Evolutionary conservation across 345 rosid genomes (phyloP).

Genomic region (Salix exigua): DNA sequence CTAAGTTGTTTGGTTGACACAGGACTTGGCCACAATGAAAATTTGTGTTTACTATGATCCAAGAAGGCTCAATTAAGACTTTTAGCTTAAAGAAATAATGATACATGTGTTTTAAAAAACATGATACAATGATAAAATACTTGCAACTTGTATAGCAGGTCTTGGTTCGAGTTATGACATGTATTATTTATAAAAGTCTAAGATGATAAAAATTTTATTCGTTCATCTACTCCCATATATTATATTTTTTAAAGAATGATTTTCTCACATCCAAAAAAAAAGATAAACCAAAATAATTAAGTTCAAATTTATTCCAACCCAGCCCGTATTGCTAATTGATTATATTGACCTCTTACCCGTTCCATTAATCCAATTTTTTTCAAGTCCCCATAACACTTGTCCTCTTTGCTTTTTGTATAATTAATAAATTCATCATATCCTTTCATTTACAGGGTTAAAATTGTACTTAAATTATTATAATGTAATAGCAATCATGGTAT

Average conservation of each 20-base stretch:
- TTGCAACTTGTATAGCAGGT: rapidly evolving
- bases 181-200: rapidly evolving
- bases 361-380: background rate
- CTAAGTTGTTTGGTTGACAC: background rate
- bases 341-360: background rate
- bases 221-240: rapidly evolving
- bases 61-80: background rate
- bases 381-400: background rate
- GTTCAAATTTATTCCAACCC: background rate
- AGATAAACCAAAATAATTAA: background rate
- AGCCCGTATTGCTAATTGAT: background rate
- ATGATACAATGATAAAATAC: rapidly evolving
- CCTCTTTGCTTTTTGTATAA: background rate
- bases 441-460: background rate
- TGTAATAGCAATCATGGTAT: background rate
- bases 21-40: background rate
- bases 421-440: background rate
- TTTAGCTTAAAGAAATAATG: background rate
- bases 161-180: rapidly evolving
- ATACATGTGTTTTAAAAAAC: rapidly evolving
- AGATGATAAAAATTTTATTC: rapidly evolving
- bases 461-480: background rate
- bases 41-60: background rate
- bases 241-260: rapidly evolving
- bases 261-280: background rate